Evolutionary conservation across 257 asterid species (phyloP).

Genomic region (Solanum rostratum): DNA sequence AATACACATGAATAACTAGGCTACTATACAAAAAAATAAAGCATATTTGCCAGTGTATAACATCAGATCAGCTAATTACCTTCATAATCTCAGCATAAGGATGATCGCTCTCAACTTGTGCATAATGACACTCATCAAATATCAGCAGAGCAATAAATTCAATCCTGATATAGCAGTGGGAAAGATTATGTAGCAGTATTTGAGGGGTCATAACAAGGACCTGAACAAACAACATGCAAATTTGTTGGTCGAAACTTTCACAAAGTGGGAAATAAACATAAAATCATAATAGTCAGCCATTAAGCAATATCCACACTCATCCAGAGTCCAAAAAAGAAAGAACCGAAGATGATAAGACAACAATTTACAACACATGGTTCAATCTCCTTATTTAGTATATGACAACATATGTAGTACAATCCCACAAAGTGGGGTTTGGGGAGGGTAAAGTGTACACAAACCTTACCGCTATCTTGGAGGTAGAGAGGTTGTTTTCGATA

Average conservation of each 20-base stretch:
- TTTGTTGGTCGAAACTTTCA: neutral
- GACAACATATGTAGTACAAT: too few relatives aligned
- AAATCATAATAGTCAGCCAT: neutral
- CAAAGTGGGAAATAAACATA: neutral
- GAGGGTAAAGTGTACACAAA: too few relatives aligned
- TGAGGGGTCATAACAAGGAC: conserved; percentile 95
- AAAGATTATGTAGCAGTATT: conserved; percentile 56
- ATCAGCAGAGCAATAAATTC: conserved; percentile 79
- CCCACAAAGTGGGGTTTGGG: too few relatives aligned
- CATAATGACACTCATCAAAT: conserved; percentile 97
- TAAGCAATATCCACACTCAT: neutral
- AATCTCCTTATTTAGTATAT: neutral
- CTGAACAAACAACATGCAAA: conserved; percentile 33
- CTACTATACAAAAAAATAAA: neutral
- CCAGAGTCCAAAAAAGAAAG: neutral
- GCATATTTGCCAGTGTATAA: neutral
- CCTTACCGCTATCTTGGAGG: too few relatives aligned
- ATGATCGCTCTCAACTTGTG: conserved; percentile 84
- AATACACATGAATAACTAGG: conserved; percentile 16
- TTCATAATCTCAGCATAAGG: conserved; percentile 98
- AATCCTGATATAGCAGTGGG: conserved; percentile 74
- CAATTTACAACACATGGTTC: neutral
- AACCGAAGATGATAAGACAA: neutral
- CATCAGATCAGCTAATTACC: conserved; percentile 29
- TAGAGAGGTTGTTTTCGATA: too few relatives aligned